Conservation (phyloP, 2,329 filamentous ascomycete species). For the Fusarium chlamydosporum region DNA sequence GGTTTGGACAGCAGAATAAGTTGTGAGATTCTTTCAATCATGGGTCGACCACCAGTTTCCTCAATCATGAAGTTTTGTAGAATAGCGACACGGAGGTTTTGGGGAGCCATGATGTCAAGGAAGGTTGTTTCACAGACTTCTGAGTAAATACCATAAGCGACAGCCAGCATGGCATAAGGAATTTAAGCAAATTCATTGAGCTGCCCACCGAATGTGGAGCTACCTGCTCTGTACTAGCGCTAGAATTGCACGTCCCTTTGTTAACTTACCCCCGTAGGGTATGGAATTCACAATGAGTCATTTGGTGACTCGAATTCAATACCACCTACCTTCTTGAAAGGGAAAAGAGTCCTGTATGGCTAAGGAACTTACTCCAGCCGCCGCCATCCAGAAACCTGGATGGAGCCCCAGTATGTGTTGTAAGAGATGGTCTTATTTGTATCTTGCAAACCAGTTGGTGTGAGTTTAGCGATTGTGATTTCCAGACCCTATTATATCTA, state of each 20-base stretch:
- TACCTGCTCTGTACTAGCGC: neutral
- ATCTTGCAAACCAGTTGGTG: no score
- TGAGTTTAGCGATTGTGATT: no score
- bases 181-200: constrained; percentile 1
- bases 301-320: no score
- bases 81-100: constrained; percentile 3
- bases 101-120: neutral
- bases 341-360: no score
- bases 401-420: no score
- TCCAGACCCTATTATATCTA: no score
- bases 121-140: neutral
- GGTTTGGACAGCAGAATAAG: neutral
- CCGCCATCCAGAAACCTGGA: no score
- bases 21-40: neutral
- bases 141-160: no score
- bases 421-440: no score
- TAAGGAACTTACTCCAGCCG: no score
- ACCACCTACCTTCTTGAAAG: neutral
- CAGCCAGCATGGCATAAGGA: no score
- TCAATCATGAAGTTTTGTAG: constrained; percentile 4
- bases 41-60: neutral
- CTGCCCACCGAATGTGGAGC: neutral
- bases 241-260: neutral
- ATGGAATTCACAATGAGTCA: neutral
- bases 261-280: neutral